Conservation (phyloP, 2,329 filamentous ascomycete genomes). For the Chrysoporthe puriensis region DNA sequence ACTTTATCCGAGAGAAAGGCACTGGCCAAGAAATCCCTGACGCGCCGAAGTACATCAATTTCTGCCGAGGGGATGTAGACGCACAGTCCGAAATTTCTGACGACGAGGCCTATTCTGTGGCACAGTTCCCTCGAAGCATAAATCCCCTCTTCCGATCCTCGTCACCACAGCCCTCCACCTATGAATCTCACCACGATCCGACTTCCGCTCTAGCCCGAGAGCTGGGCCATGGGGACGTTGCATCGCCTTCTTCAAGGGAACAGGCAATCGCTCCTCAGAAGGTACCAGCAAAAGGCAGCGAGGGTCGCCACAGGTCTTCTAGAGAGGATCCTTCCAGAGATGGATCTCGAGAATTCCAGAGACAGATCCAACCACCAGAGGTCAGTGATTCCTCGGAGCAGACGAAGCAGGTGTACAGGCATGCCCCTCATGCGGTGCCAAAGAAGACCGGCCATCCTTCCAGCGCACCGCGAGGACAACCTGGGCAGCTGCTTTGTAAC, state of each 20-base stretch:
- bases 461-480: slow-evolving; percentile 6
- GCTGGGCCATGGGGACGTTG: slow-evolving; percentile 61
- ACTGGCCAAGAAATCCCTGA: slow-evolving; percentile 98
- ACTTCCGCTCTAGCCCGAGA: slow-evolving; percentile 73
- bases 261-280: slow-evolving; percentile 57
- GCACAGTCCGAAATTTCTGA: slow-evolving; percentile 81
- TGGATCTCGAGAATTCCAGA: slow-evolving; percentile 19
- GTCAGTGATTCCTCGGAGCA: slow-evolving; percentile 24
- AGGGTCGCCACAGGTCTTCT: slow-evolving; percentile 13
- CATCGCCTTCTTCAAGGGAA: slow-evolving; percentile 53
- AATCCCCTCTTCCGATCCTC: slow-evolving; percentile 96
- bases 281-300: slow-evolving; percentile 31
- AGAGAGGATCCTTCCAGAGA: slow-evolving; percentile 20
- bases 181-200: slow-evolving; percentile 89
- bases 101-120: slow-evolving; percentile 89
- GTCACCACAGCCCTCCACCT: slow-evolving; percentile 91
- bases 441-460: slow-evolving; percentile 33
- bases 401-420: slow-evolving; percentile 29
- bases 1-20: slow-evolving; percentile 85
- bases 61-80: slow-evolving; percentile 88
- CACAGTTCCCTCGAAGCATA: slow-evolving; percentile 92
- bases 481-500: slow-evolving; percentile 19
- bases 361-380: slow-evolving; percentile 24
- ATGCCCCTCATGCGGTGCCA: slow-evolving; percentile 27
- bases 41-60: slow-evolving; percentile 97